Base-by-base conservation (phyloP, 257 asterid species). In the Salvia rosmarinus region DNA sequence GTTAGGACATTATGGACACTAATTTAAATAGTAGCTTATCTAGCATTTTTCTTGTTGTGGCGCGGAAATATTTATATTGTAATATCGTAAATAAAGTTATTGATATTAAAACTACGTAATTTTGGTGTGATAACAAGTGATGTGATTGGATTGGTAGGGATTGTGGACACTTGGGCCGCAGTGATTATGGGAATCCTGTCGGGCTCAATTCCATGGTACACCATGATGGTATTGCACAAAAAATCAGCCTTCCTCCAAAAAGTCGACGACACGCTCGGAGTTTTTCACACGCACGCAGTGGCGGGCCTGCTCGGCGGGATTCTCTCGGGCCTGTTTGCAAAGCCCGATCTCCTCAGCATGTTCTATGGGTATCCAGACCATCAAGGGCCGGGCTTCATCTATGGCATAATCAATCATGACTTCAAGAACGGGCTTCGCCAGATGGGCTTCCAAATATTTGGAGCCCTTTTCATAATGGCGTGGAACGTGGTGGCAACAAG, bases 201-300 rank as follows among this genome's bases (percentile, higher is more conserved):
- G 21, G 97, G 97, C 56, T 75, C 83, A 17, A 35, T 88, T 5
- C 96, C 95, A 4, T 90, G 96, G 94, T 84, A 54, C 86, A 90
- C 97, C 2, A 90, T 88, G 95, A 90, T 90, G 95, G 87, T 86
- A 20, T n/a, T 90, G 9, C 91, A 85, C 91, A 85, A 82, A 77
- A 90, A 83, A 79, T 83, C 80, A 1, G 66, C 85, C 49, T 86
- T 88, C 67, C 77, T 90, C 71, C 95, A 88, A 72, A 69, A 57
- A 19, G 92, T 90, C 0, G 92, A 89, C 44, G 93, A 89, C 74
- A 89, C 93, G 4, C 80, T 89, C 2, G 90, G 92, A 4, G 96
- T 89, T 0, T 86, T 89, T 2, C 92, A 86, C 78, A 83, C 92
- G 0, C 92, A 86, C 32, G 90, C 90, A 0, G 90, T 89, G 2